phyloP scores from a whole-genome alignment of 2,329 filamentous ascomycete genomes.

The Pyricularia grisea region DNA sequence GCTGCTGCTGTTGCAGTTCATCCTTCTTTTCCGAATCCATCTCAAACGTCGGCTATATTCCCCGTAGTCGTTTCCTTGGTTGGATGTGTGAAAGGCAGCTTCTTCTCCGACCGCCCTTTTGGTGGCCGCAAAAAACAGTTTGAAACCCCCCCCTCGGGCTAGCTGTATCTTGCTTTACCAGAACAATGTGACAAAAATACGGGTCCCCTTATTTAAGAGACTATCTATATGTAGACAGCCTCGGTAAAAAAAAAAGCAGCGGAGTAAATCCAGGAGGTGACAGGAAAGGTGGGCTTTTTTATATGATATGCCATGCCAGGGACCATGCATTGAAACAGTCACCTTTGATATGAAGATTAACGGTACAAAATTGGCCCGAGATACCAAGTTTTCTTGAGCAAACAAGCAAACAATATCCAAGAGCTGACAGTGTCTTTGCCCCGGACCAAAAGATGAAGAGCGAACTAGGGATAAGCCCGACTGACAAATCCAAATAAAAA shows the following conservation, averaged over 20 bases:
- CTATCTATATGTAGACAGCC: not conserved
- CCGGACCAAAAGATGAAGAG: not conserved
- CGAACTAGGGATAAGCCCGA: not conserved
- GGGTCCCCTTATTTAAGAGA: not conserved
- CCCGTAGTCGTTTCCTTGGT: not conserved
- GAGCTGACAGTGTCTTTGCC: not conserved
- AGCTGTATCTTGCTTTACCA: not conserved
- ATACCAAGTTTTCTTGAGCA: not conserved
- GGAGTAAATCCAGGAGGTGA: not conserved
- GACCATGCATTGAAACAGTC: not conserved
- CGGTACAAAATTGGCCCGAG: not conserved
- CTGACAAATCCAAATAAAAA: no score
- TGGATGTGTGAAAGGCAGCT: not conserved
- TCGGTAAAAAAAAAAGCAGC: not conserved
- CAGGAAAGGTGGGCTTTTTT: not conserved
- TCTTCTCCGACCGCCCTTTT: not conserved
- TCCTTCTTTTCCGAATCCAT: not conserved
- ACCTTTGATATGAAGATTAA: not conserved
- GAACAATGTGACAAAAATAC: no score
- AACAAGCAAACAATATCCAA: not conserved
- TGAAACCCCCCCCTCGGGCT: not conserved
- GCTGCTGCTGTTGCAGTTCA: not conserved
- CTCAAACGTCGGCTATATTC: not conserved
- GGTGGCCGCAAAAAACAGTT: not conserved
- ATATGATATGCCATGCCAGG: not conserved